Conservation (phyloP, 345 rosid species). For the Heritiera fomes region DNA sequence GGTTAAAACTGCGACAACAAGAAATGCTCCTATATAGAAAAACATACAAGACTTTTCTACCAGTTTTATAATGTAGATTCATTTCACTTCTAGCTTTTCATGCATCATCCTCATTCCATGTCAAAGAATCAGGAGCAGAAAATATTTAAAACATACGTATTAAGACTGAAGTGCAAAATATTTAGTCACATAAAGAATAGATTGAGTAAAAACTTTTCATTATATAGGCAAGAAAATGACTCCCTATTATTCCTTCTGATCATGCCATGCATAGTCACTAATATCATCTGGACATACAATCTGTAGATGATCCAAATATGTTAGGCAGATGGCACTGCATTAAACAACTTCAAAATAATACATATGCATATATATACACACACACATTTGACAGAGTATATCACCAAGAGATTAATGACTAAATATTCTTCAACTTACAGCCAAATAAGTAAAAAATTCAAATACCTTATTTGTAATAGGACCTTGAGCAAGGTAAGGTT, state of each 20-base stretch:
- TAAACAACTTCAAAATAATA: background rate
- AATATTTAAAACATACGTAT: background rate
- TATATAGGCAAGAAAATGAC: background rate
- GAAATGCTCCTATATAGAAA: background rate
- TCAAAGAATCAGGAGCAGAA: background rate
- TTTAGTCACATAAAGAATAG: background rate
- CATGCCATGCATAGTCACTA: background rate
- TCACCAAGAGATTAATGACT: background rate
- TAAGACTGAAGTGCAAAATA: background rate
- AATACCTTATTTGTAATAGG: constrained; percentile 92
- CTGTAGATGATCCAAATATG: background rate
- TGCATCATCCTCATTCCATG: background rate
- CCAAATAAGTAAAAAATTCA: background rate
- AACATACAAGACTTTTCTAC: background rate
- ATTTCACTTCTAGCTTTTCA: background rate
- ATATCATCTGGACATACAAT: background rate
- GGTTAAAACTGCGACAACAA: background rate
- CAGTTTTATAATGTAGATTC: background rate
- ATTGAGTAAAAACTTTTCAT: background rate
- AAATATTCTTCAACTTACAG: background rate
- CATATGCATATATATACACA: no score
- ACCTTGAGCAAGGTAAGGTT: constrained; percentile 93
- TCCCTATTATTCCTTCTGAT: background rate
- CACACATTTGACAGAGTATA: background rate
- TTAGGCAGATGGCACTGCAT: background rate